Evolutionary conservation across 352 stramenopile genomes (phyloP).

Genomic region (Phytopythium helicoides): DNA sequence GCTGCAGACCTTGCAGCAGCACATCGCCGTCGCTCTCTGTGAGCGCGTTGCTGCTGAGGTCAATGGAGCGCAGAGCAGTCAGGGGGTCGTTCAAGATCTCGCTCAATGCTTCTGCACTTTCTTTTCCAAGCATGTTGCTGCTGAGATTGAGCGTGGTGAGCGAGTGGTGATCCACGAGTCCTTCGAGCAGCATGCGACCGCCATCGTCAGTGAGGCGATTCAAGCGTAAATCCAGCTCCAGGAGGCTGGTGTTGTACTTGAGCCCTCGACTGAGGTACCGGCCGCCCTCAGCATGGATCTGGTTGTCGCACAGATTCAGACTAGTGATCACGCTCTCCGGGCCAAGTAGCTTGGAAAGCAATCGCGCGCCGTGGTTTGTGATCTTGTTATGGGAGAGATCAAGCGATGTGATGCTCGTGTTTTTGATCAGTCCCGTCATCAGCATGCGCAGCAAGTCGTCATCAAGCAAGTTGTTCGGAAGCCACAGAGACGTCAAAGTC

Average conservation of each 20-base stretch:
- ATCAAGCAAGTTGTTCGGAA: constrained; percentile 90
- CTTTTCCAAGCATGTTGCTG: constrained; percentile 75
- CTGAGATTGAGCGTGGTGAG: constrained; percentile 83
- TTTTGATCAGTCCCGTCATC: constrained; percentile 92
- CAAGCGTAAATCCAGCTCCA: constrained; percentile 89
- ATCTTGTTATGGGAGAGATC: constrained; percentile 96
- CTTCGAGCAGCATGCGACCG: constrained; percentile 86
- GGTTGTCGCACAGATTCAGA: constrained; percentile 91
- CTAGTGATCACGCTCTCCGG: constrained; percentile 88
- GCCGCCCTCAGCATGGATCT: constrained; percentile 91
- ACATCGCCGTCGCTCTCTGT: constrained; percentile 54
- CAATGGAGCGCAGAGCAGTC: constrained; percentile 59
- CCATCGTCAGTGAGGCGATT: constrained; percentile 92
- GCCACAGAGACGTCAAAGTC: constrained; percentile 87
- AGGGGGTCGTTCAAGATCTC: constrained; percentile 71
- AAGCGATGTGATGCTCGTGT: constrained; percentile 90
- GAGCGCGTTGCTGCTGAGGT: constrained; percentile 84
- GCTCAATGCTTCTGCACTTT: constrained; percentile 66
- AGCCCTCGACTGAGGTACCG: constrained; percentile 90
- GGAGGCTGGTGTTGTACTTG: constrained; percentile 86
- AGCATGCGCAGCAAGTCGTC: constrained; percentile 93
- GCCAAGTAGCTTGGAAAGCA: constrained; percentile 90
- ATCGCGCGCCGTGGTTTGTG: constrained; percentile 88
- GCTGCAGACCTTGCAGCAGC: constrained; percentile 57
- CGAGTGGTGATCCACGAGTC: constrained; percentile 59